Conservation (phyloP, 2,329 filamentous ascomycete species). For the Golovinomyces cichoracearum region DNA sequence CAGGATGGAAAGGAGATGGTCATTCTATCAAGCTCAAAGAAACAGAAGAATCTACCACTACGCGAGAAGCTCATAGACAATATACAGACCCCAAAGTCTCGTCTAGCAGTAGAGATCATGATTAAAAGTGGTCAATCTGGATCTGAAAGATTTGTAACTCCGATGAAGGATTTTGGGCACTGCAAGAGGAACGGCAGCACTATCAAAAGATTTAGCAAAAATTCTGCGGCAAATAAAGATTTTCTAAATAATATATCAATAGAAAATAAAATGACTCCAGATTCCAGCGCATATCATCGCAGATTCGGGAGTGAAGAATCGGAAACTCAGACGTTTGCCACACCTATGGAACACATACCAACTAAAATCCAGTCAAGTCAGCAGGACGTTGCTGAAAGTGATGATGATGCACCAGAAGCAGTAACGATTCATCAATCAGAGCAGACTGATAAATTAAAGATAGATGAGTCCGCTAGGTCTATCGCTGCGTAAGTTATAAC, state of each 20-base stretch:
- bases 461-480: conserved; percentile 10
- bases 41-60: conserved; percentile 8
- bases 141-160: not conserved
- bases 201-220: too few relatives aligned
- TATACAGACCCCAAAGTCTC: conserved; percentile 3
- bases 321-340: not conserved
- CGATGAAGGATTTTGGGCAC: conserved; percentile 1
- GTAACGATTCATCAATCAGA: conserved; percentile 10
- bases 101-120: conserved; percentile 10
- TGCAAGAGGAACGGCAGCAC: too few relatives aligned
- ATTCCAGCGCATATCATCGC: conserved; percentile 4
- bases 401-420: conserved; percentile 14
- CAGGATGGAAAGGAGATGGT: conserved; percentile 3
- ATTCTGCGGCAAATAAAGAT: too few relatives aligned
- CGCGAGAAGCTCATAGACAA: conserved; percentile 6
- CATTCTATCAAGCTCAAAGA: conserved; percentile 7
- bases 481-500: conserved; percentile 12
- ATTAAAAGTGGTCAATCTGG: conserved; percentile 1
- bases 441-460: conserved; percentile 6
- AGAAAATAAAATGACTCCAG: not conserved
- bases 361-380: not conserved
- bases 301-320: conserved; percentile 5
- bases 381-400: conserved; percentile 6
- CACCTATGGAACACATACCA: not conserved
- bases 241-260: not conserved